A percentile compares a stretch with the other conserved stretches of the same genome.
These are phyloP conservation scores for Rossbeevera mucosa DNA, from an alignment of 768 basidiomycete species.

Conservation along the genomic window DNA sequence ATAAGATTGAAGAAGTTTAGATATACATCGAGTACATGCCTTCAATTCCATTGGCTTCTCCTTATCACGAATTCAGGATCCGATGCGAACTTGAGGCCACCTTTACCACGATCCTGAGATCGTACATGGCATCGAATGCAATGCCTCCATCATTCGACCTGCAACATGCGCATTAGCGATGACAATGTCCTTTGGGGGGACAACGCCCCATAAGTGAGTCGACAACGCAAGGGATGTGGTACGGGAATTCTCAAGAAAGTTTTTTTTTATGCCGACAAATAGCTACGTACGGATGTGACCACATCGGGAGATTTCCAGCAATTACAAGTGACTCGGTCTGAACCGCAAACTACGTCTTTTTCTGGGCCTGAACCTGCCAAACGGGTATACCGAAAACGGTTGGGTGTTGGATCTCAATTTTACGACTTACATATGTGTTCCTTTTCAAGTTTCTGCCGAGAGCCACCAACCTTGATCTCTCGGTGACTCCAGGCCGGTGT, in stretches of 20 bases:
- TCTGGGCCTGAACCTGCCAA: background rate
- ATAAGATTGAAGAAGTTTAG: constrained; percentile 73
- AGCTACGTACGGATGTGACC: constrained; percentile 20
- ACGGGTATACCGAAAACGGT: background rate
- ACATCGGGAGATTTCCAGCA: constrained; percentile 9
- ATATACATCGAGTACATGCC: constrained; percentile 15
- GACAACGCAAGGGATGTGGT: constrained; percentile 12
- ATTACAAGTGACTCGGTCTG: background rate
- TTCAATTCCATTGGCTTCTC: constrained; percentile 8
- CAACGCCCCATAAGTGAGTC: constrained; percentile 20
- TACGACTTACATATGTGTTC: background rate
- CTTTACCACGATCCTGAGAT: background rate
- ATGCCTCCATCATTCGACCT: background rate
- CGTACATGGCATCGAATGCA: background rate
- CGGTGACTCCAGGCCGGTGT: constrained; percentile 1
- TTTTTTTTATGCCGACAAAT: constrained; percentile 16
- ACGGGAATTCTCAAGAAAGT: constrained; percentile 19
- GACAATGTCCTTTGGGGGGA: background rate
- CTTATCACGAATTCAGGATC: background rate
- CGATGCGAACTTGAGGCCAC: background rate
- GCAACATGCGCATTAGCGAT: background rate
- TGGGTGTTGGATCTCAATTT: constrained; percentile 3
- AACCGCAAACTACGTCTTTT: background rate
- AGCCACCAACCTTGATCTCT: background rate
- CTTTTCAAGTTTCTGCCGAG: background rate